phyloP scores from a whole-genome alignment of 257 asterid genomes.

The Solanum lycopersicoides region DNA sequence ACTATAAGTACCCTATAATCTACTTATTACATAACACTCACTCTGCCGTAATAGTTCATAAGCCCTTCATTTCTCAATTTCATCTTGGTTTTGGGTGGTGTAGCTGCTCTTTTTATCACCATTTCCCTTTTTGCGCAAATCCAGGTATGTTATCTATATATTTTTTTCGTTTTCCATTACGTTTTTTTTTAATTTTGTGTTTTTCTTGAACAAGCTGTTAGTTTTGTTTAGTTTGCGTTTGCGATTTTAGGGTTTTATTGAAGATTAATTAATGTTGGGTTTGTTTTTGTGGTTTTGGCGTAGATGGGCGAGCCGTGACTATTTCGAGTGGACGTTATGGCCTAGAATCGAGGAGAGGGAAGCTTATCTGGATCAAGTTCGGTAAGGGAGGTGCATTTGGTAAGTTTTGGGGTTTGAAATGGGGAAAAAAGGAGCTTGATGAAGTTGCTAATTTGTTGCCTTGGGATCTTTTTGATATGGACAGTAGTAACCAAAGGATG shows the following conservation, averaged over 20 bases:
- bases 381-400: too few relatives aligned
- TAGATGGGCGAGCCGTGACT: neutral
- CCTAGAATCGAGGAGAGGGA: too few relatives aligned
- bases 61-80: neutral
- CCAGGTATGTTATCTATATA: neutral
- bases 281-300: neutral
- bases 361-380: too few relatives aligned
- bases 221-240: neutral
- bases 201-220: neutral
- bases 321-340: neutral
- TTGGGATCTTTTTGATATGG: too few relatives aligned
- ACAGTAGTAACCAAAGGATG: too few relatives aligned
- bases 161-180: neutral
- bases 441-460: too few relatives aligned
- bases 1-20: neutral
- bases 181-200: neutral
- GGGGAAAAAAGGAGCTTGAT: too few relatives aligned
- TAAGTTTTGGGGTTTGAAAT: too few relatives aligned
- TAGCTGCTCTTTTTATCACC: neutral
- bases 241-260: constrained; percentile 5
- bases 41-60: neutral
- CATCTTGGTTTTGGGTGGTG: neutral
- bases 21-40: neutral
- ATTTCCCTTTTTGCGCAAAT: neutral
- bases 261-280: neutral